Percentiles rank a stretch among this genome's conserved stretches.
Evolutionary conservation across 2,329 filamentous ascomycete genomes (phyloP).

Genomic region (Cytospora paraplurivora): DNA sequence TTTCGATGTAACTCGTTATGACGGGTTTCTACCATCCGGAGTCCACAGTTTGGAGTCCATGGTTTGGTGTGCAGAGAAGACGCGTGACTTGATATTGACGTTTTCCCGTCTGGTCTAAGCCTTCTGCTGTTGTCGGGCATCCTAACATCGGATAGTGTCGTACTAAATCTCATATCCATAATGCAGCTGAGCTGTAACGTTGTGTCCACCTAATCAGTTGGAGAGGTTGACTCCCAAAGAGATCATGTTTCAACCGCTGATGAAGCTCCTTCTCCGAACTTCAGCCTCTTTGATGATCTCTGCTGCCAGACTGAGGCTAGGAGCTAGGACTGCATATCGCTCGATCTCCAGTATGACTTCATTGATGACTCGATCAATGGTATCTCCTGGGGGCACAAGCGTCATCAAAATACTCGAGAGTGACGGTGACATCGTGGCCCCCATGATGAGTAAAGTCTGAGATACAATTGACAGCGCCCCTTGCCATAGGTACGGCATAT

Average conservation of each 20-base stretch:
- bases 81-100: neutral
- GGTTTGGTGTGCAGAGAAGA: neutral
- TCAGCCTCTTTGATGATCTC: conserved; percentile 82
- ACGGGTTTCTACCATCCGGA: neutral
- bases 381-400: conserved; percentile 57
- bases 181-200: neutral
- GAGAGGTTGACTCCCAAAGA: neutral
- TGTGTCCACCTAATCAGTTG: neutral
- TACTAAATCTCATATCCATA: neutral
- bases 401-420: conserved; percentile 66
- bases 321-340: conserved; percentile 72
- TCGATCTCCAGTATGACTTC: conserved; percentile 77
- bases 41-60: too few species aligned
- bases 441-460: conserved; percentile 81
- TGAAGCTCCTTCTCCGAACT: conserved; percentile 66
- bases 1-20: neutral
- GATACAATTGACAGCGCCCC: conserved; percentile 81
- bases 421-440: conserved; percentile 76
- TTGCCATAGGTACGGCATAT: conserved; percentile 86
- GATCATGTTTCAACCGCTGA: conserved; percentile 48
- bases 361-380: conserved; percentile 75
- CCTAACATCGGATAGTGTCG: neutral
- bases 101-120: neutral
- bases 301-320: conserved; percentile 73
- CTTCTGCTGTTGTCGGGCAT: neutral